Conservation (phyloP, 805 yeast species). For the Ogataea polymorpha region DNA sequence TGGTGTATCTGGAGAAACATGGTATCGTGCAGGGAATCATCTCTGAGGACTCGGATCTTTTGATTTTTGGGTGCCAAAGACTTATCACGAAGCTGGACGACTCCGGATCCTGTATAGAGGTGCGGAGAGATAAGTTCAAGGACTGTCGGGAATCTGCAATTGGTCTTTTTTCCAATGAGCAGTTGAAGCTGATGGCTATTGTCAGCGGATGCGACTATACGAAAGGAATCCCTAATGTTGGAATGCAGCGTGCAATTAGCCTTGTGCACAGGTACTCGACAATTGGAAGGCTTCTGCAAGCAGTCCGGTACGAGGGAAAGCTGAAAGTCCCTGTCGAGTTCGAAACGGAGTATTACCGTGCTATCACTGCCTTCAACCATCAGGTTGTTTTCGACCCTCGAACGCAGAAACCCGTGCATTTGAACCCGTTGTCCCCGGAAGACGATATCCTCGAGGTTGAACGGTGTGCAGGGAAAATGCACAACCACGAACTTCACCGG, state of each 20-base stretch:
- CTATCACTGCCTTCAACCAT: conserved; percentile 74
- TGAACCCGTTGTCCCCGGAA: conserved; percentile 53
- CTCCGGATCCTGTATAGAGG: conserved; percentile 63
- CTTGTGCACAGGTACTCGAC: conserved; percentile 49
- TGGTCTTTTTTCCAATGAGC: conserved; percentile 47
- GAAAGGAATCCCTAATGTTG: conserved; percentile 77
- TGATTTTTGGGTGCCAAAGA: conserved; percentile 78
- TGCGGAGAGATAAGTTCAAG: conserved; percentile 53
- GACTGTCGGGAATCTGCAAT: conserved; percentile 37
- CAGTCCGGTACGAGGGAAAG: conserved; percentile 61
- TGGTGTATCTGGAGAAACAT: conserved; percentile 78
- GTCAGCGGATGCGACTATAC: conserved; percentile 97
- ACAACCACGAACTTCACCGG: conserved; percentile 46
- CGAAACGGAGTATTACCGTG: conserved; percentile 56
- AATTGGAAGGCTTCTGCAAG: conserved; percentile 54
- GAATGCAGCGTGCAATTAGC: conserved; percentile 70
- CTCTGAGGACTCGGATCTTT: conserved; percentile 91
- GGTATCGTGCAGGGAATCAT: conserved; percentile 82
- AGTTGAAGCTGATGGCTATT: conserved; percentile 74
- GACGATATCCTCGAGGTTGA: conserved; percentile 21
- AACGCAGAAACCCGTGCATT: conserved; percentile 44
- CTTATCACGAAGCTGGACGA: conserved; percentile 82
- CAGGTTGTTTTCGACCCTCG: conserved; percentile 84
- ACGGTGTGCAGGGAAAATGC: conserved; percentile 44
- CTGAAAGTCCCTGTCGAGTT: conserved; percentile 53